Conservation (phyloP, 202 grass and related monocot genomes). For the Carex sylvatica region DNA sequence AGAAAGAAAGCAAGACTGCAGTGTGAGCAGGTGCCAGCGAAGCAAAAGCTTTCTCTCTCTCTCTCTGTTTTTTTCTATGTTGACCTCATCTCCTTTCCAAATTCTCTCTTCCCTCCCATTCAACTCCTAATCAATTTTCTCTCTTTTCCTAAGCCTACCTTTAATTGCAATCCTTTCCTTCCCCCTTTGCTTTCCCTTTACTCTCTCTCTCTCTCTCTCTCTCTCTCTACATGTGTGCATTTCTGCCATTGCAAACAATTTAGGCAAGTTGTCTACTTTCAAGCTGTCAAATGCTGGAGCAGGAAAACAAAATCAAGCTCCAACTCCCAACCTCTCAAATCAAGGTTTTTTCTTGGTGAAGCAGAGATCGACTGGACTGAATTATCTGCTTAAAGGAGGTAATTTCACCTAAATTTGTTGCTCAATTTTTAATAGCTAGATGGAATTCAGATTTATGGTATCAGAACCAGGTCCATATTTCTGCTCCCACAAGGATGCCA, state of each 20-base stretch:
- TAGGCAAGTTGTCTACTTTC: constrained; percentile 6
- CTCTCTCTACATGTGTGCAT: background rate
- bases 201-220: background rate
- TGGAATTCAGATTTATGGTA: background rate
- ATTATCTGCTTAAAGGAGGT: constrained; percentile 8
- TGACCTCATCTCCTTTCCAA: constrained; percentile 27
- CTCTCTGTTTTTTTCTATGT: constrained; percentile 21
- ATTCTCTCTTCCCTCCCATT: constrained; percentile 23
- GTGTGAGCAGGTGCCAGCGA: constrained; percentile 15
- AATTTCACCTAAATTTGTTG: background rate
- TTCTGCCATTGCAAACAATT: constrained; percentile 33
- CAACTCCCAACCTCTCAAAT: constrained; percentile 9
- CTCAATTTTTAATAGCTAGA: background rate
- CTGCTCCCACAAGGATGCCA: background rate
- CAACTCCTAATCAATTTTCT: constrained; percentile 39
- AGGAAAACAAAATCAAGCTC: background rate
- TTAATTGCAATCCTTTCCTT: constrained; percentile 29
- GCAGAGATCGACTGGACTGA: background rate
- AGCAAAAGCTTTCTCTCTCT: background rate
- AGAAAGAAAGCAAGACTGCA: background rate
- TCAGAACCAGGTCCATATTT: background rate
- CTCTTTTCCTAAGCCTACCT: constrained; percentile 25
- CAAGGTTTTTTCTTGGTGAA: background rate
- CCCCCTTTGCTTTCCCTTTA: constrained; percentile 24
- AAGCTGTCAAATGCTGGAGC: constrained; percentile 11